A percentile compares a stretch with the other conserved stretches of the same genome.
phyloP scores from a whole-genome alignment of 345 rosid genomes.

The Angophora floribunda region DNA sequence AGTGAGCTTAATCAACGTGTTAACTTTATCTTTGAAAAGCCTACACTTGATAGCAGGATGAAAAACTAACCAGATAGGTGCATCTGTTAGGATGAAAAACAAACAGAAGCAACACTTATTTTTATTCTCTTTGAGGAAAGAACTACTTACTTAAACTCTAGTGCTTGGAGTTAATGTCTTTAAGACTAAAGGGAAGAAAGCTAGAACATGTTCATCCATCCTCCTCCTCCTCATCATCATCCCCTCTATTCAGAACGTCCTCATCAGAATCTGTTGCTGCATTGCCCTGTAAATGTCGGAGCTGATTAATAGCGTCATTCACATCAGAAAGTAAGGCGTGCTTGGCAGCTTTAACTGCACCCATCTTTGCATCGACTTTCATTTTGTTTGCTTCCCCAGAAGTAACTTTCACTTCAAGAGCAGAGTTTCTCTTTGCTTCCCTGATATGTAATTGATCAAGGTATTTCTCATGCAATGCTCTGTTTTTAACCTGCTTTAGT shows the following conservation, averaged over 20 bases:
- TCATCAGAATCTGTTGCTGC: conserved; percentile 21
- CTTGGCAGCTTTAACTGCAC: conserved; percentile 37
- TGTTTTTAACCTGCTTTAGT: conserved; percentile 64
- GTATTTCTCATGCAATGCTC: conserved; percentile 78
- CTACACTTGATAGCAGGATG: background rate
- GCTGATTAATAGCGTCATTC: conserved; percentile 49
- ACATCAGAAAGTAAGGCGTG: background rate
- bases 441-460: conserved; percentile 70
- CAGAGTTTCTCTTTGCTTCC: conserved; percentile 75
- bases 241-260: conserved; percentile 10
- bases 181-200: background rate
- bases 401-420: background rate
- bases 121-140: background rate
- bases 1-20: background rate
- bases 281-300: conserved; percentile 26
- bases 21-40: background rate
- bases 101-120: background rate
- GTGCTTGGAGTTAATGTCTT: background rate
- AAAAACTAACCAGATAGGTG: background rate
- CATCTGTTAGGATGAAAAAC: background rate
- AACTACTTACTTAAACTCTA: background rate
- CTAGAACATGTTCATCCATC: background rate
- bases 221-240: conserved; percentile 12
- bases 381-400: conserved; percentile 34
- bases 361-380: conserved; percentile 8